These are phyloP conservation scores for Symbiodinium natans DNA, from an alignment of 73 alveolate species.

Conservation along the genomic window DNA sequence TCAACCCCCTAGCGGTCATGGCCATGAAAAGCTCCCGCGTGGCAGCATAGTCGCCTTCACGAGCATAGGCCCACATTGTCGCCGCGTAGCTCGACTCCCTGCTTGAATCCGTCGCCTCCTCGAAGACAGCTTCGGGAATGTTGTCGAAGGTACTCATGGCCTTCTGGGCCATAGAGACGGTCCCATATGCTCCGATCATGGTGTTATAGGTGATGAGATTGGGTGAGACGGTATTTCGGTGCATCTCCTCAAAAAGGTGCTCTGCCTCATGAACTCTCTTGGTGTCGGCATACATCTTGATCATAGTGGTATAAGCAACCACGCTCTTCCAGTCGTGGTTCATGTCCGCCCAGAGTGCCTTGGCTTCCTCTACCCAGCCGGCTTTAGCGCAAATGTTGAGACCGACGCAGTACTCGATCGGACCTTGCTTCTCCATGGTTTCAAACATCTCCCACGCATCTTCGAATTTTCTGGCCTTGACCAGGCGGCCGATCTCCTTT, in stretches of 20 bases:
- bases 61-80: neutral
- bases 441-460: neutral
- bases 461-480: neutral
- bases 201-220: neutral
- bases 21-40: neutral
- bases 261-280: neutral
- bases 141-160: neutral
- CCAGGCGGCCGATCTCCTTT: neutral
- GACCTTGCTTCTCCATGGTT: neutral
- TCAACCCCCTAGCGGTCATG: neutral
- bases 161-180: neutral
- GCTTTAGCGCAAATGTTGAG: neutral
- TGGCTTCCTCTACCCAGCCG: neutral
- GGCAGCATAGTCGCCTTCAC: neutral
- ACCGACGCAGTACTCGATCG: neutral
- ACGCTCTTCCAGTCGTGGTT: neutral
- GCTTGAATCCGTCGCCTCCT: neutral
- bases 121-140: neutral
- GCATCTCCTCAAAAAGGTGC: neutral
- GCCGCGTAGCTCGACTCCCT: neutral
- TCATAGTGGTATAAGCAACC: neutral
- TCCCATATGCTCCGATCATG: neutral
- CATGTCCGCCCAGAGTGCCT: slow-evolving; percentile 12
- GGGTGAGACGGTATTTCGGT: neutral
- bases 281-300: neutral